A percentile compares a stretch with the other conserved stretches of the same genome.
phyloP scores from a whole-genome alignment of 106 monocot species.

The Dioscorea zingiberensis region DNA sequence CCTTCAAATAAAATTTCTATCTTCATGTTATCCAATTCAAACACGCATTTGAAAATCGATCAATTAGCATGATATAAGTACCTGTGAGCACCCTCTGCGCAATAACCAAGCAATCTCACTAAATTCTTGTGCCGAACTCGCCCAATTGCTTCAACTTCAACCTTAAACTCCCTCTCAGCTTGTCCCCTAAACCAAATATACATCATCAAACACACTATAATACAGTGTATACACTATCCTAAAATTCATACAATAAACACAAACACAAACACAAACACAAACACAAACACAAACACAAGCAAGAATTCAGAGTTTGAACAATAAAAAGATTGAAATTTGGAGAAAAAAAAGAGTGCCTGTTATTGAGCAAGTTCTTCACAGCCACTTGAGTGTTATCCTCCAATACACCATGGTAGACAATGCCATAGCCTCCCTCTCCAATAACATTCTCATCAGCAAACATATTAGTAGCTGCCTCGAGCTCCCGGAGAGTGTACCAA shows the following conservation, averaged over 20 bases:
- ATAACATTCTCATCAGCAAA: constrained; percentile 83
- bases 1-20: background rate
- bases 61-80: constrained; percentile 16
- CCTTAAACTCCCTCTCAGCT: constrained; percentile 57
- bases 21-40: too few species aligned
- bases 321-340: background rate
- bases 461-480: constrained; percentile 65
- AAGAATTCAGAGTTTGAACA: background rate
- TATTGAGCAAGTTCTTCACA: constrained; percentile 92
- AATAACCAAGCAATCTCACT: constrained; percentile 50
- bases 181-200: constrained; percentile 29
- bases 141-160: constrained; percentile 58
- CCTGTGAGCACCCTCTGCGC: constrained; percentile 55
- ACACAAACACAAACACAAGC: background rate
- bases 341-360: constrained; percentile 38
- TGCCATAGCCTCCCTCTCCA: constrained; percentile 88
- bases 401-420: constrained; percentile 84
- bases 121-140: constrained; percentile 58
- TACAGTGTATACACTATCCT: too few species aligned
- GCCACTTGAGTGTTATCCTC: constrained; percentile 61
- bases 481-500: constrained; percentile 89
- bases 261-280: background rate
- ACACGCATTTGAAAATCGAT: too few species aligned
- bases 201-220: too few species aligned
- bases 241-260: too few species aligned